phyloP scores from a whole-genome alignment of 176 grass and related monocot species.

The Carex cristatella region DNA sequence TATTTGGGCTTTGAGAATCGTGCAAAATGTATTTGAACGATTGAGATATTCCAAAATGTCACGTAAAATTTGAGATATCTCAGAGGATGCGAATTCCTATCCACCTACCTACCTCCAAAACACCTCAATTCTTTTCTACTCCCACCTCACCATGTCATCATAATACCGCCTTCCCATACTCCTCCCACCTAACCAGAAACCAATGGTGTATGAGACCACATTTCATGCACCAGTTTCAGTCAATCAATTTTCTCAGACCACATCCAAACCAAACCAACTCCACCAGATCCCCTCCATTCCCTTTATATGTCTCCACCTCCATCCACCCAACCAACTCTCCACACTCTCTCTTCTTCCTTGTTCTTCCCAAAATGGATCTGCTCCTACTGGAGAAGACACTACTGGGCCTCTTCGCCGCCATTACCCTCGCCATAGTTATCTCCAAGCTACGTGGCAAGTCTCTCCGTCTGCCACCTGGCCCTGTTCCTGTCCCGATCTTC shows the following conservation, averaged over 20 bases:
- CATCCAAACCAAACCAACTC: neutral
- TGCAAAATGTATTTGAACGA: too few relatives aligned
- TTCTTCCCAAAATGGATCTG: conserved; percentile 43
- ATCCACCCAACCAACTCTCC: neutral
- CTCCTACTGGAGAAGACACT: conserved; percentile 60
- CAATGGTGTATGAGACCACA: neutral
- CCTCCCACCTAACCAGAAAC: neutral
- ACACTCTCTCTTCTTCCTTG: neutral
- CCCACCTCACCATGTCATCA: neutral
- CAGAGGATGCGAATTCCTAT: too few relatives aligned
- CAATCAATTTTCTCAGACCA: neutral
- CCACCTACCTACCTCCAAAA: neutral
- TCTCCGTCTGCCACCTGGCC: conserved; percentile 56
- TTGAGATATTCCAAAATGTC: too few relatives aligned
- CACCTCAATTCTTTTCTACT: neutral
- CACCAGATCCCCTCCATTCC: conserved; percentile 11
- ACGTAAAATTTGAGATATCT: too few relatives aligned
- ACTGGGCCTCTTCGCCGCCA: conserved; percentile 51
- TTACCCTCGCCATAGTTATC: conserved; percentile 45
- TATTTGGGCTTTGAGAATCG: too few relatives aligned
- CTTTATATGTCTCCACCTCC: neutral
- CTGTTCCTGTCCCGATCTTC: conserved; percentile 62
- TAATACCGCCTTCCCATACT: neutral
- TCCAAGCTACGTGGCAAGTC: conserved; percentile 61
- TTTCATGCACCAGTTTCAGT: neutral